Evolutionary conservation across 208 protist species (phyloP), one percentile per base, ranked within the genome.

Genomic region (Trypanosoma congolense): DNA sequence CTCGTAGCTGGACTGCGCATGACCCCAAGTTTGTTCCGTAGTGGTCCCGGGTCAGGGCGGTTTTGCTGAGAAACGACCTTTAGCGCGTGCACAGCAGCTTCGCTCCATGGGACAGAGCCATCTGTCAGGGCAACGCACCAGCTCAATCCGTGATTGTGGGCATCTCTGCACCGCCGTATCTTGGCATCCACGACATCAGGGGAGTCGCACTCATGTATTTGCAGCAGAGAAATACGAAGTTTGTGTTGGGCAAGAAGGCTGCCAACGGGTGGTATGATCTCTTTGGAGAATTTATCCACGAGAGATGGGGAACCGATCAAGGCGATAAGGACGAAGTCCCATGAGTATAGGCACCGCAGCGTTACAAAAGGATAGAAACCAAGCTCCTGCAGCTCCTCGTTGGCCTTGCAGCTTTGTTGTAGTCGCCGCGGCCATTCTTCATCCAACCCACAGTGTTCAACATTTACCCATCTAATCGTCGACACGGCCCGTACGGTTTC

Each of bases 91-190:
- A 59, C 62, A 33, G 77, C 54, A 9, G 30, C 40, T 19, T 59
- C 72, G 19, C 50, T 46, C 49, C 80, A 61, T 24, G 56, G 61
- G 35, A 57, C 56, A 18, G 43, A 16, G 2, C 18, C 40, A 26
- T 73, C 67, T 26, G 86, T 56, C 5, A 93, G 59, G 28, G 68
- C 80, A 24, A 83, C 68, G 58, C 80, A 90, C 83, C 83, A 91
- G 30, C 71, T 70, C 1, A 81, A 56, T 14, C 62, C 35, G 44
- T 83, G 70, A 63, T 90, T 89, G 43, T 57, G 54, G 45, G 2
- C n/a, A 19, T 90, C 83, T n/a, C 47, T 60, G 54, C 83, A 91
- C 19, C 67, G 75, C 26, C 65, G 48, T 38, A 93, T 33, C 65
- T 93, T 90, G 25, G 54, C 65, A 44, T 61, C 52, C 35, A 81